Conservation (phyloP, 768 basidiomycete genomes). For the Thelephora ganbajun region DNA sequence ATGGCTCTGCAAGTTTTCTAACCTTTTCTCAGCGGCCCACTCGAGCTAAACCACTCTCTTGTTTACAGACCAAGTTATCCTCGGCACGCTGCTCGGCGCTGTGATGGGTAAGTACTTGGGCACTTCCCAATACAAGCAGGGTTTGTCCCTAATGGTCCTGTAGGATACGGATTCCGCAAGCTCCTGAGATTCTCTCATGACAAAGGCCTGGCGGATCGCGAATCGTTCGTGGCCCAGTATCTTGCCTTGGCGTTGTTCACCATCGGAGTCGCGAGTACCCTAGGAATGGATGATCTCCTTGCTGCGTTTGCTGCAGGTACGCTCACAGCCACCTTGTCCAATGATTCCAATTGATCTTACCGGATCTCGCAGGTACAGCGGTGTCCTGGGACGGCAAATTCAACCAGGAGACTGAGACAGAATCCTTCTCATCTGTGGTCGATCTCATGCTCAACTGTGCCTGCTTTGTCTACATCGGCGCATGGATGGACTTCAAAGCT, state of each 20-base stretch:
- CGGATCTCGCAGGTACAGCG: constrained; percentile 46
- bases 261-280: constrained; percentile 62
- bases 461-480: constrained; percentile 78
- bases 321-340: no score
- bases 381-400: constrained; percentile 89
- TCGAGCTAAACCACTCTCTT: not conserved
- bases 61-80: constrained; percentile 57
- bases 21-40: not conserved
- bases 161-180: constrained; percentile 53
- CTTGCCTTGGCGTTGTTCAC: constrained; percentile 60
- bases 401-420: constrained; percentile 68
- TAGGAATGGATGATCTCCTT: constrained; percentile 81
- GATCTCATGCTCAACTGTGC: constrained; percentile 75
- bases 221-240: constrained; percentile 83
- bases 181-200: constrained; percentile 59
- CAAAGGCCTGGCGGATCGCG: constrained; percentile 55
- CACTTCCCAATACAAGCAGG: not conserved
- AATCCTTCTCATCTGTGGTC: constrained; percentile 81
- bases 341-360: not conserved
- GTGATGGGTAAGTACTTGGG: constrained; percentile 23
- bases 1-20: constrained; percentile 51
- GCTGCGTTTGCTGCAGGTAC: constrained; percentile 77
- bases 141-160: not conserved
- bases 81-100: constrained; percentile 61
- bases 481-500: constrained; percentile 61